Conservation (phyloP, 495 filamentous ascomycete genomes). For the Neurospora sp. region DNA sequence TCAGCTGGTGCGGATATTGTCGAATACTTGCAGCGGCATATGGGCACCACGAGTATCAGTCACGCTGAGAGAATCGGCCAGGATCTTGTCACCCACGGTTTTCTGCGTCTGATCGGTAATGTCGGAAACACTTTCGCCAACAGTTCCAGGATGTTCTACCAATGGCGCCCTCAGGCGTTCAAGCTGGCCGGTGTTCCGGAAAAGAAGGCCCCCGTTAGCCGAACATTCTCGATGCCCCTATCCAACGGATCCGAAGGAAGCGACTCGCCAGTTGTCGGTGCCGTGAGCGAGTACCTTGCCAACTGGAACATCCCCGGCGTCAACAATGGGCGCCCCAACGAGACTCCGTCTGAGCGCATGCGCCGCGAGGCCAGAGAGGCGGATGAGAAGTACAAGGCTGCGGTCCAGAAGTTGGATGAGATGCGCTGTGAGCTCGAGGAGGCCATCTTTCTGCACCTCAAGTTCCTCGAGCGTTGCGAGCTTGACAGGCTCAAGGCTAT, state of each 20-base stretch:
- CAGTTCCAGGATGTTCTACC: conserved; percentile 92
- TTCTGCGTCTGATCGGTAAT: conserved; percentile 82
- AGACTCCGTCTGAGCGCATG: conserved; percentile 77
- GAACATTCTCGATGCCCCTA: conserved; percentile 54
- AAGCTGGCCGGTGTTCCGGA: conserved; percentile 78
- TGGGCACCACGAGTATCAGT: conserved; percentile 71
- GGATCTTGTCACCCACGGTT: conserved; percentile 78
- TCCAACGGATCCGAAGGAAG: conserved; percentile 41
- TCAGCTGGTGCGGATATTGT: conserved; percentile 86
- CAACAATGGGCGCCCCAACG: conserved; percentile 73
- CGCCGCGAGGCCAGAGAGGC: conserved; percentile 83
- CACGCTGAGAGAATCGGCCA: conserved; percentile 91
- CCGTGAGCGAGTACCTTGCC: conserved; percentile 77
- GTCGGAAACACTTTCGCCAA: conserved; percentile 95
- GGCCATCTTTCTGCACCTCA: conserved; percentile 81
- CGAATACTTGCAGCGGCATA: conserved; percentile 82
- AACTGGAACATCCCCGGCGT: conserved; percentile 71
- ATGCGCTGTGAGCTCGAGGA: conserved; percentile 92
- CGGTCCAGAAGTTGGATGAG: conserved; percentile 73
- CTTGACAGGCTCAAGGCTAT: conserved; percentile 93
- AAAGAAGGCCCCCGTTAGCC: conserved; percentile 62
- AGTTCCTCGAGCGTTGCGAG: conserved; percentile 96
- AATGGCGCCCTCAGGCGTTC: conserved; percentile 90
- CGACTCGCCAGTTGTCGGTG: conserved; percentile 64
- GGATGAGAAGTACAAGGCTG: conserved; percentile 86